Percentiles rank a stretch among this genome's conserved stretches.
These are phyloP conservation scores for Macrocybe sp. DNA, from an alignment of 1,284 basidiomycete genomes.

Conservation along the genomic window DNA sequence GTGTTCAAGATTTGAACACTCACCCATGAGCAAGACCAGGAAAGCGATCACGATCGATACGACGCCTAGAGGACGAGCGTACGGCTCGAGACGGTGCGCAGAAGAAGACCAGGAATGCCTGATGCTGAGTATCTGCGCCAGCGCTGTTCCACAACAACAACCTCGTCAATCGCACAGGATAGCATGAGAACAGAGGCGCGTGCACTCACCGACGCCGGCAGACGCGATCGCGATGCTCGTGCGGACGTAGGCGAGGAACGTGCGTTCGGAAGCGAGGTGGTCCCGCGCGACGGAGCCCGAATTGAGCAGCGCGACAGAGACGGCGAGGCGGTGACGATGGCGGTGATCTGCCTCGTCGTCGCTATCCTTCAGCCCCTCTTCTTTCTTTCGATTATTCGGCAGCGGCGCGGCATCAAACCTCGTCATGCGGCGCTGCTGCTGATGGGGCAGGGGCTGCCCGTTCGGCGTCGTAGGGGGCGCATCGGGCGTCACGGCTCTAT, in stretches of 20 bases:
- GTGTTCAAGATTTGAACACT: not conserved
- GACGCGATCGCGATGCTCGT: slow-evolving; percentile 22
- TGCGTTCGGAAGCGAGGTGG: slow-evolving; percentile 24
- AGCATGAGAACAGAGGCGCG: not conserved
- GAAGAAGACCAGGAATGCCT: not conserved
- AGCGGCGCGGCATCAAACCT: too few species aligned
- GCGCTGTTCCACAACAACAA: not conserved
- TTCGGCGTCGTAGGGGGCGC: too few species aligned
- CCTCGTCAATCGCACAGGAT: too few species aligned
- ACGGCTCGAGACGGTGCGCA: slow-evolving; percentile 1
- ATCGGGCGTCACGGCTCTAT: too few species aligned
- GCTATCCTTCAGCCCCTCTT: too few species aligned
- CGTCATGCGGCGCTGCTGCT: too few species aligned
- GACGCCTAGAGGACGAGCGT: slow-evolving; percentile 9
- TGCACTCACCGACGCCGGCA: slow-evolving; percentile 18
- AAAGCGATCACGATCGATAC: slow-evolving; percentile 8
- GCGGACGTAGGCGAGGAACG: slow-evolving; percentile 24
- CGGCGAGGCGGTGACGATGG: not conserved
- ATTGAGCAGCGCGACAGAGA: slow-evolving; percentile 14
- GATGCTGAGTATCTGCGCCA: slow-evolving; percentile 9
- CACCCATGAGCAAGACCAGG: slow-evolving; percentile 5
- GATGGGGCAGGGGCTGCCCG: too few species aligned
- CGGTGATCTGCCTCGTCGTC: not conserved
- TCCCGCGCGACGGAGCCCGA: slow-evolving; percentile 24
- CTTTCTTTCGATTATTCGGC: too few species aligned